Percentiles rank a stretch among this genome's conserved stretches.
phyloP scores from a whole-genome alignment of 768 basidiomycete species.

The Filobasidium floriforme region DNA sequence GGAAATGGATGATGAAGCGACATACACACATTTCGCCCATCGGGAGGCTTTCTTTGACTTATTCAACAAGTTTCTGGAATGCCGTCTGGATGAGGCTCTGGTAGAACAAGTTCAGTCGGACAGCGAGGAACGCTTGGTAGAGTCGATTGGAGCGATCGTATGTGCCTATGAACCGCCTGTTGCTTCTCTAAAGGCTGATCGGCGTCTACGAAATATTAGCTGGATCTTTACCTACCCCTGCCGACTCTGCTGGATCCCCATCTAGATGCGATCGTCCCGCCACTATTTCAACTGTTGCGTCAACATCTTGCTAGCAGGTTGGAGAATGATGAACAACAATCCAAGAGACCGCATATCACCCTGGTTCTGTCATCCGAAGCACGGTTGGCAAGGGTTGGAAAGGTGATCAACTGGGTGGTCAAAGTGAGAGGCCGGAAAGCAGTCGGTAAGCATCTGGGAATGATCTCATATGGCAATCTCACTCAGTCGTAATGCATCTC shows the following conservation, averaged over 20 bases:
- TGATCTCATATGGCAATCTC: constrained; percentile 6
- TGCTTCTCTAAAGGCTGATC: too few species aligned
- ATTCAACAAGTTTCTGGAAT: constrained; percentile 52
- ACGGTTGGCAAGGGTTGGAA: constrained; percentile 48
- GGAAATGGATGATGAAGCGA: constrained; percentile 26
- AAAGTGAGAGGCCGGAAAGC: constrained; percentile 87
- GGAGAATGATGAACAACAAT: constrained; percentile 45
- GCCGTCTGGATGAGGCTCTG: constrained; percentile 49
- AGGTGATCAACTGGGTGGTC: constrained; percentile 62
- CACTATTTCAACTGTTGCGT: constrained; percentile 58
- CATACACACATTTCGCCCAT: constrained; percentile 42
- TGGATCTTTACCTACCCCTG: constrained; percentile 86
- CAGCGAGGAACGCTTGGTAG: constrained; percentile 35
- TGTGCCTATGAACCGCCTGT: constrained; percentile 25
- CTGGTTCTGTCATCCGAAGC: neutral
- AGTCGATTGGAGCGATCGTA: constrained; percentile 39
- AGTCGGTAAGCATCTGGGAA: constrained; percentile 58
- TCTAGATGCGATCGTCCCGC: constrained; percentile 68
- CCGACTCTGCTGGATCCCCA: constrained; percentile 84
- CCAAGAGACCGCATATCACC: constrained; percentile 26
- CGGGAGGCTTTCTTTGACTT: constrained; percentile 54
- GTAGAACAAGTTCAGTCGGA: constrained; percentile 51
- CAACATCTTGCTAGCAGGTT: constrained; percentile 16
- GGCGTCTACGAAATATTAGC: too few species aligned
- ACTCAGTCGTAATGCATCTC: neutral